A percentile compares a stretch with the other conserved stretches of the same genome.
phyloP scores from a whole-genome alignment of 371 early-diverging fungal species.

The Batkoa obscura region DNA sequence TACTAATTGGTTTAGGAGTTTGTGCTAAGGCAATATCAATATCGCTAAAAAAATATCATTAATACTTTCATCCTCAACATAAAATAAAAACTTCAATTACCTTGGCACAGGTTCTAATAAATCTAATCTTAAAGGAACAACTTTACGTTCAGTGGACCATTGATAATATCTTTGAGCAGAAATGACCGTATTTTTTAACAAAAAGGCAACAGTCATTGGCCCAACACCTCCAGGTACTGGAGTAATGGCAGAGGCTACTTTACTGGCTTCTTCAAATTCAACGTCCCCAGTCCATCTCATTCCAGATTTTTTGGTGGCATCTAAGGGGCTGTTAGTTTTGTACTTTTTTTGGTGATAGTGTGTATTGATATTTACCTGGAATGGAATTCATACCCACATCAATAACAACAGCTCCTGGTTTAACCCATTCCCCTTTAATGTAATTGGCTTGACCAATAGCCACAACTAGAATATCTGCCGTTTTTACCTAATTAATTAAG shows the following conservation, averaged over 20 bases:
- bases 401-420: constrained; percentile 75
- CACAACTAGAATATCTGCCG: constrained; percentile 74
- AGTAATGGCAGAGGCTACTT: constrained; percentile 60
- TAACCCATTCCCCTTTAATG: constrained; percentile 78
- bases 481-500: constrained; percentile 18
- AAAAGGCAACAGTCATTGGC: constrained; percentile 94
- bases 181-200: constrained; percentile 61
- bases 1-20: constrained; percentile 59
- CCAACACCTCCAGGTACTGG: constrained; percentile 95
- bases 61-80: constrained; percentile 13
- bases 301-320: constrained; percentile 68
- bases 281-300: constrained; percentile 86
- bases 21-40: constrained; percentile 82
- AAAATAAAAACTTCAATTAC: constrained; percentile 3
- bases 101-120: constrained; percentile 29
- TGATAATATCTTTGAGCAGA: constrained; percentile 54
- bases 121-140: constrained; percentile 38
- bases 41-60: constrained; percentile 46
- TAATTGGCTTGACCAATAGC: constrained; percentile 66
- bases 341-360: neutral
- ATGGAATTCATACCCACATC: constrained; percentile 88
- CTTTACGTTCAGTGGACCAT: constrained; percentile 23
- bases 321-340: constrained; percentile 13
- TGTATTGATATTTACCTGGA: constrained; percentile 18
- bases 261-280: constrained; percentile 42